Evolutionary conservation across 129 eudicot genomes (phyloP).

Genomic region (Dittrichia graveolens): DNA sequence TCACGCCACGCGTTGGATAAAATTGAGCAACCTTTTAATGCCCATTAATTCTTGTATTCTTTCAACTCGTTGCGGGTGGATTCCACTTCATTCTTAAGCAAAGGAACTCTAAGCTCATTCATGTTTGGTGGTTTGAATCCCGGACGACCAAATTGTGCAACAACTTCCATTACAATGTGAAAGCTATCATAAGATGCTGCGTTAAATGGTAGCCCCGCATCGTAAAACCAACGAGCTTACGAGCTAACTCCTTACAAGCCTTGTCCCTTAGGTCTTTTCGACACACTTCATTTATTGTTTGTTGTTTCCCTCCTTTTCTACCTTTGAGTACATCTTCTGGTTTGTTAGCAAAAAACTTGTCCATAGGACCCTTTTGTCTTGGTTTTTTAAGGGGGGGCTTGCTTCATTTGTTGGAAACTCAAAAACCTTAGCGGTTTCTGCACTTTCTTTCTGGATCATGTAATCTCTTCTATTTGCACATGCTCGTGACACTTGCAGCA

Average conservation of each 20-base stretch:
- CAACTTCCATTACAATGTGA: background rate
- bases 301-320: background rate
- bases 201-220: constrained; percentile 12
- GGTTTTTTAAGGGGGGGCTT: background rate
- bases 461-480: background rate
- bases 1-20: constrained; percentile 29
- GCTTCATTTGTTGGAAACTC: background rate
- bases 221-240: constrained; percentile 18
- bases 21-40: constrained; percentile 13
- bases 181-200: too few species aligned
- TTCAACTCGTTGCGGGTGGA: background rate
- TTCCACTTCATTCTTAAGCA: constrained; percentile 14
- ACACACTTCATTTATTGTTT: background rate
- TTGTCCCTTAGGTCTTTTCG: background rate
- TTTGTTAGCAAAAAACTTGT: background rate
- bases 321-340: constrained; percentile 1
- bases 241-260: constrained; percentile 2
- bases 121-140: constrained; percentile 9
- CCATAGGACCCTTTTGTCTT: background rate
- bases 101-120: constrained; percentile 23
- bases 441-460: background rate
- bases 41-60: constrained; percentile 13
- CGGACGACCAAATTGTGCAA: background rate
- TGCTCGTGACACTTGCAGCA: background rate
- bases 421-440: background rate